Base-by-base conservation (phyloP, 1,284 basidiomycete species). In the Cerrena zonata region DNA sequence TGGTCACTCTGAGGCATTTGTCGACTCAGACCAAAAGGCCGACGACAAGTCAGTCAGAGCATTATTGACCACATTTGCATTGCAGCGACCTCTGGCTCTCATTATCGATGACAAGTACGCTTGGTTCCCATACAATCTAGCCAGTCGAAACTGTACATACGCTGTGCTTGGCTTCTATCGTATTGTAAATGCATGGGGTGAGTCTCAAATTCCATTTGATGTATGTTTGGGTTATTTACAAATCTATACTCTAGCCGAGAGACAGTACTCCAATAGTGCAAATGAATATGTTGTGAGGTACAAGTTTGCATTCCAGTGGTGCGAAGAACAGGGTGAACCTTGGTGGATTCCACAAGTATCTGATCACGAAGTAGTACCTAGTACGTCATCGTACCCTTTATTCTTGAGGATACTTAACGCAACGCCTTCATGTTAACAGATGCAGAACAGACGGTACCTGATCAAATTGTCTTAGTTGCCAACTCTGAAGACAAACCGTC, bases 281-380 rank as follows among this genome's bases (percentile, higher is more conserved):
- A 61, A 59, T 26, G 74, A 76, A 4, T 67, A 66, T 41, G 78
- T 87, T 18, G 73, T 87, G 4, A 74, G 86, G 10, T 87, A 79
- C 64, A 90, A 90, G 62, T 89, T 90, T 58, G 80, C 82, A 4
- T 90, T 90, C 57, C 82, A 84, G 55, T 90, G 86, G 85, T 86
- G 84, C 55, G 76, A 82, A 54, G 75, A 73, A 44, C 86, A 89
- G 67, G 84, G 77, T 30, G 56, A 67, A 45, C 70, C 82, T 7
- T 84, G 81, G 82, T 84, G 81, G 81, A 53, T 15, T 34, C 30
- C 7, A 34, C 30, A n/a, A n/a, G n/a, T n/a, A n/a, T n/a, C 58
- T 34, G 40, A 26, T 34, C 5, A 4, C 21, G 13, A 4, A 4
- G 4, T 15, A 18, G 4, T 21, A 21, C 21, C 37, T 15, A 15